These are phyloP conservation scores for Malassezia nana DNA, from an alignment of 1,284 basidiomycete genomes.

Conservation along the genomic window DNA sequence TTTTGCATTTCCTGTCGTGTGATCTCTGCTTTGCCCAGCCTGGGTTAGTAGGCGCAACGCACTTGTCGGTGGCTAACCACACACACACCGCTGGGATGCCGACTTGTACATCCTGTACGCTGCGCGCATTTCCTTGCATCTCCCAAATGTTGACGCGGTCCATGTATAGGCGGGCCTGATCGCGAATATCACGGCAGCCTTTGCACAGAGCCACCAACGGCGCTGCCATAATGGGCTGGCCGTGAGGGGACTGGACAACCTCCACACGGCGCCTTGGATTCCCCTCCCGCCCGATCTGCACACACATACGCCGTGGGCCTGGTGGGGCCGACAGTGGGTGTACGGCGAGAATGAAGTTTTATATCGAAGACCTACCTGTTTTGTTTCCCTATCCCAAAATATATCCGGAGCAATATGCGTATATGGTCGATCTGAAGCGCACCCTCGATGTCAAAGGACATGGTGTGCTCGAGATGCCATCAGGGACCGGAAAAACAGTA, in stretches of 20 bases:
- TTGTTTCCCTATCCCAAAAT: conserved; percentile 50
- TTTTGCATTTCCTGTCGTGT: not conserved
- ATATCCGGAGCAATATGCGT: conserved; percentile 82
- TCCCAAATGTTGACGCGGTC: conserved; percentile 18
- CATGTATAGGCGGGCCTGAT: conserved; percentile 12
- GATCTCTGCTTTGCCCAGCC: not conserved
- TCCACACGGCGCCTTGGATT: not conserved
- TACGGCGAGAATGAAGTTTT: conserved; percentile 73
- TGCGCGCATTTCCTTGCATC: conserved; percentile 15
- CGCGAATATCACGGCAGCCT: conserved; percentile 12
- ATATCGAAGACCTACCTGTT: conserved; percentile 69
- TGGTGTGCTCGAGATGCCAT: conserved; percentile 98
- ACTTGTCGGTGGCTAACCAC: conserved; percentile 15
- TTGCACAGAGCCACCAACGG: conserved; percentile 9
- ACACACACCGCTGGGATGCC: conserved; percentile 12
- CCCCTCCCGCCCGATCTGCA: not conserved
- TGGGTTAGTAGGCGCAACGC: conserved; percentile 1
- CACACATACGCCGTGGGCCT: not conserved
- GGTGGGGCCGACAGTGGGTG: not conserved
- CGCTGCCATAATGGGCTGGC: conserved; percentile 1
- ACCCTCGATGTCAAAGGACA: conserved; percentile 87
- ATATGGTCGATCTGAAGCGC: conserved; percentile 96
- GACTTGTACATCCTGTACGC: conserved; percentile 5
- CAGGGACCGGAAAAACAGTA: conserved; percentile 97
- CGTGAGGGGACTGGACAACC: not conserved